Base-by-base conservation (phyloP, 2,329 filamentous ascomycete species). In the Fusarium protoensiforme region DNA sequence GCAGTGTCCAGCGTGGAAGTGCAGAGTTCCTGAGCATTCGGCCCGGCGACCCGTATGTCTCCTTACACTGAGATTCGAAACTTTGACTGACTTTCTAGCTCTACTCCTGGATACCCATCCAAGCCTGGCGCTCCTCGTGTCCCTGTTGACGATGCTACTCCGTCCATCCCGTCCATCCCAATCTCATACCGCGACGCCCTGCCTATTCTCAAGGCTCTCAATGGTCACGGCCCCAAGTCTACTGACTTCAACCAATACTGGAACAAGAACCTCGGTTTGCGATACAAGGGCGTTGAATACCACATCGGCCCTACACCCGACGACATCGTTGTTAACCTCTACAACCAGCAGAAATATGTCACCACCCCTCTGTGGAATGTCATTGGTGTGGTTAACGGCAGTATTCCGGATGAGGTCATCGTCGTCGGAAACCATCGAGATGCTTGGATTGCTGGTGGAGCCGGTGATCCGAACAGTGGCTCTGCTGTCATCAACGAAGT, bases 381-480 rank as follows among this genome's bases (percentile, higher is more conserved):
- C 3, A 96, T 98, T 73, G 96, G 96, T 51, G 87, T 96, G 53
- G 94, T 99, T 80, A 98, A 98, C 77, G 96, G 96, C 11, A 93
- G 92, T 0, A 90, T 96, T 38, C 86, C 91, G 0, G 91, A 98
- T 76, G 95, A 98, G 78, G 94, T 98, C 1, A 87, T 99, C 53
- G 88, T 99, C 5, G 85, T 98, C 35, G 95, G 95, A n/a, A 98
- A 97, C 78, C 95, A 98, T 79, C 91, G 95, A 36, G 95, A 98
- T 82, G 94, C 95, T 0, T 97, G 94, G 94, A 92, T 96, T 77
- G 92, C 92, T 22, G 94, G 94, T n/a, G 94, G 94, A 27, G 93
- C 93, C 18, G 93, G 87, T 14, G 94, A 97, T 76, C 94, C 94
- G 1, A 96, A 96, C 84, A 93, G 92, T 71, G 94, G 94, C 69